Evolutionary conservation across 495 filamentous ascomycete species (phyloP), one percentile per base, ranked within the genome.

Genomic region (Viridothelium virens): DNA sequence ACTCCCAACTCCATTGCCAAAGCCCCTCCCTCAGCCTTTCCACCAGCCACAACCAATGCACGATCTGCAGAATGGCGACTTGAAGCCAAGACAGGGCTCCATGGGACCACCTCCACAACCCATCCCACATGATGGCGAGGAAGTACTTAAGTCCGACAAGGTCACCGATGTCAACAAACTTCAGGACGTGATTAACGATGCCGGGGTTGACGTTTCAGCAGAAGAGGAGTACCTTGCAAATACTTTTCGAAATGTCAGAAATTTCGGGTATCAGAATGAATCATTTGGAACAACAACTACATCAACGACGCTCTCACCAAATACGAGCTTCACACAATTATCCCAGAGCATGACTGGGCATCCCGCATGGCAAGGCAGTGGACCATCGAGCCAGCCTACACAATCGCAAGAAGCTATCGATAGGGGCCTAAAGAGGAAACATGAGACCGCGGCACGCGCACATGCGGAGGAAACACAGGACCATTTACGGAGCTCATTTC

Each of bases 31-130:
- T 67, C 74, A 70, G 68, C 74, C 63, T 56, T 66, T 65, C 36
- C 47, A 70, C 69, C 38, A 74, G 62, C 31, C 63, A 48, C 11
- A 61, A 68, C 53, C 69, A 76, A 39, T 61, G 44, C 56, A 64
- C 7, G 41, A 71, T 72, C 14, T 72, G 72, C 31, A 65, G 74
- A 72, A 67, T 68, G 61, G 56, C 72, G 25, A 33, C 77, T 9
- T 33, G 9, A 33, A 31, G 34, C 76, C 74, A 46, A 78, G 79
- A 44, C 71, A 78, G 10, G 84, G 84, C 56, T 79, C 82, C 18
- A 96, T 96, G 92, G 89, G 89, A 0, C 92, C 92, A 18, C 92
- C 92, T 1, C 86, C 85, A 41, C 88, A 86, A 63, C 88, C 90
- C 31, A 18, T 59, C 7, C 53, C 18, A 3, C 53, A 59, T 36